Percentiles rank a stretch among this genome's conserved stretches.
These are phyloP conservation scores for Musa itinerans DNA, from an alignment of 176 grass and related monocot genomes.

Conservation along the genomic window DNA sequence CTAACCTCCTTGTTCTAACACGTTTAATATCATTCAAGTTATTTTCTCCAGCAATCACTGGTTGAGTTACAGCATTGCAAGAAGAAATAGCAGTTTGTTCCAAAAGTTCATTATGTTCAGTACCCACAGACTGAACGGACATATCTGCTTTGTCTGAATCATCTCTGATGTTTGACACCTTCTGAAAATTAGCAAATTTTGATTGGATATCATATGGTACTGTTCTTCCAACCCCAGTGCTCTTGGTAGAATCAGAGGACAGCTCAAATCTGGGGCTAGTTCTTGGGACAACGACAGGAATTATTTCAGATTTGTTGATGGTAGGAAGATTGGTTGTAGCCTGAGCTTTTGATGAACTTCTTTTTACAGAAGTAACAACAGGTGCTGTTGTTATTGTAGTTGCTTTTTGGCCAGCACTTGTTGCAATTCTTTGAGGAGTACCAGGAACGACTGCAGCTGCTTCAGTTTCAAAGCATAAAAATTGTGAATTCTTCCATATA, in stretches of 20 bases:
- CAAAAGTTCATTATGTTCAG: conserved; percentile 38
- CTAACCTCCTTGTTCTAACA: conserved; percentile 23
- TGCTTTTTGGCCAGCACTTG: conserved; percentile 40
- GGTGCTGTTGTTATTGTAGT: conserved; percentile 41
- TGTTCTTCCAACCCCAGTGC: conserved; percentile 46
- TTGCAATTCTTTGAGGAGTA: conserved; percentile 70
- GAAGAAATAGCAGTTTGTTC: conserved; percentile 49
- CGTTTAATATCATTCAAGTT: conserved; percentile 34
- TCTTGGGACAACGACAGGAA: conserved; percentile 75
- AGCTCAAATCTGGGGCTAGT: conserved; percentile 62
- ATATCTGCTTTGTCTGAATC: conserved; percentile 37
- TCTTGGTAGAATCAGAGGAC: conserved; percentile 50
- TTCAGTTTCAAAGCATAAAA: conserved; percentile 43
- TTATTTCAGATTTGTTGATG: conserved; percentile 49
- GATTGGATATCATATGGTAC: conserved; percentile 42
- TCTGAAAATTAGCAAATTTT: conserved; percentile 46
- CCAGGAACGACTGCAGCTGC: conserved; percentile 36
- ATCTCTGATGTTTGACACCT: conserved; percentile 34
- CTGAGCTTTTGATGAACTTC: conserved; percentile 56
- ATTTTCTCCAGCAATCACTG: conserved; percentile 45
- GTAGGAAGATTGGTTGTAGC: conserved; percentile 44
- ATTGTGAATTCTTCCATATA: conserved; percentile 20
- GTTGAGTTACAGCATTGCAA: conserved; percentile 45
- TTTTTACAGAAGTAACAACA: conserved; percentile 45
- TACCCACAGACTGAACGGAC: conserved; percentile 9